Conservation (phyloP, 148 eudicot species). For the Rhododendron simsii region DNA sequence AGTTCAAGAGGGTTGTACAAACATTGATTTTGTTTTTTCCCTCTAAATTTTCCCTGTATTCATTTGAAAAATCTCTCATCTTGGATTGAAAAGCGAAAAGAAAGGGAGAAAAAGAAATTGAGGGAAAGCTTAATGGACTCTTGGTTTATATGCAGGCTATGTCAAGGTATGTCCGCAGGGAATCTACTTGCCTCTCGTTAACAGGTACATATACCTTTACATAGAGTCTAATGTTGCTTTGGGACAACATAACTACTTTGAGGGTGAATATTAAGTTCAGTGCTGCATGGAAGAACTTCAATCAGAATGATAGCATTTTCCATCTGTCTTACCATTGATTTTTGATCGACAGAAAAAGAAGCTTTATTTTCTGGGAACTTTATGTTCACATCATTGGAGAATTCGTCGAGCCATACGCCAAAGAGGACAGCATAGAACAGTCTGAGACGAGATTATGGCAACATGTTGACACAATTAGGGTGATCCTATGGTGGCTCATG, state of each 20-base stretch:
- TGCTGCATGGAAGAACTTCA: conserved; percentile 4
- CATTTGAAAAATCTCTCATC: not conserved
- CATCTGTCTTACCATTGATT: not conserved
- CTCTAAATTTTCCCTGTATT: not conserved
- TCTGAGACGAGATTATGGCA: not conserved
- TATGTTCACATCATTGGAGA: conserved; percentile 39
- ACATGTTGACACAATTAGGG: not conserved
- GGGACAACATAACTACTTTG: not conserved
- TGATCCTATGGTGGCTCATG: not conserved
- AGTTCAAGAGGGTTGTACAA: not conserved
- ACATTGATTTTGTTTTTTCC: not conserved
- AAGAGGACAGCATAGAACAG: not conserved
- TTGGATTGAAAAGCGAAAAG: not conserved
- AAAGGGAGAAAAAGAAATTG: not conserved
- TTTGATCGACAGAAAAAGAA: conserved; percentile 39
- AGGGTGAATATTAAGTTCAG: not conserved
- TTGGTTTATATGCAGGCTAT: conserved; percentile 51
- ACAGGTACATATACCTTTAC: conserved; percentile 49
- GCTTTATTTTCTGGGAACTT: conserved; percentile 51
- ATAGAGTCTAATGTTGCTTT: not conserved
- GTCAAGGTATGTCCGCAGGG: conserved; percentile 80
- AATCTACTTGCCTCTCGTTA: conserved; percentile 60
- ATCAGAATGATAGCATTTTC: not conserved
- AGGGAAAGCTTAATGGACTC: conserved; percentile 6
- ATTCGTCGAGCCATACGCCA: not conserved